Conservation (phyloP, 257 asterid species). For the Nyctanthes arbortristis region DNA sequence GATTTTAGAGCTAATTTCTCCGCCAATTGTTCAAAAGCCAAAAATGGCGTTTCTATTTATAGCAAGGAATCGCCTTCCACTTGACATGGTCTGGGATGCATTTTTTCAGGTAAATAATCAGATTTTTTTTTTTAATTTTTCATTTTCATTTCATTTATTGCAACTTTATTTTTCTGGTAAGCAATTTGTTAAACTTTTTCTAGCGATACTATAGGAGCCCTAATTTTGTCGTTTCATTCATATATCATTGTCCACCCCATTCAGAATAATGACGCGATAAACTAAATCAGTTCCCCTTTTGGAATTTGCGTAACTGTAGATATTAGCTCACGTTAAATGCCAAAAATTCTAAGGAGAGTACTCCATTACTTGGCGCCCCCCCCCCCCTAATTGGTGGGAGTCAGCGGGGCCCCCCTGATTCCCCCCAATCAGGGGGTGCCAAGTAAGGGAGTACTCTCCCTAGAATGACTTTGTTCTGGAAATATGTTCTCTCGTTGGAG, state of each 20-base stretch:
- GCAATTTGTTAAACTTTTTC: too few relatives aligned
- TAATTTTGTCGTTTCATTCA: too few relatives aligned
- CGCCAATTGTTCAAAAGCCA: constrained; percentile 57
- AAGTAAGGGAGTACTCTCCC: too few relatives aligned
- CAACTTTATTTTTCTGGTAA: constrained; percentile 6
- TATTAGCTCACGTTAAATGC: neutral
- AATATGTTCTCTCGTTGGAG: constrained; percentile 8
- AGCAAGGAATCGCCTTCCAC: constrained; percentile 87
- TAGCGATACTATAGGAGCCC: too few relatives aligned
- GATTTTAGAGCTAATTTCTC: constrained; percentile 42
- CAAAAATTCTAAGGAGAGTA: too few relatives aligned
- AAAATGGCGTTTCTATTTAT: constrained; percentile 78
- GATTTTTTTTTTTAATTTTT: constrained; percentile 4
- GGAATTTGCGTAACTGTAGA: constrained; percentile 5
- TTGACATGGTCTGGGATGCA: constrained; percentile 82
- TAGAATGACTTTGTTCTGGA: constrained; percentile 7
- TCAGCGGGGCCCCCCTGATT: too few relatives aligned
- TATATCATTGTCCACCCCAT: too few relatives aligned
- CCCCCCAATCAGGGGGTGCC: too few relatives aligned
- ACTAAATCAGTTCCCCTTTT: constrained; percentile 20
- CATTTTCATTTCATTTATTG: constrained; percentile 12
- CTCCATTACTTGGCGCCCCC: too few relatives aligned
- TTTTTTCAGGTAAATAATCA: constrained; percentile 65
- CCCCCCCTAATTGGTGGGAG: too few relatives aligned
- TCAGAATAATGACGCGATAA: constrained; percentile 14